These are phyloP conservation scores for Hypoxylon sp. DNA, from an alignment of 2,329 filamentous ascomycete species.

Conservation along the genomic window DNA sequence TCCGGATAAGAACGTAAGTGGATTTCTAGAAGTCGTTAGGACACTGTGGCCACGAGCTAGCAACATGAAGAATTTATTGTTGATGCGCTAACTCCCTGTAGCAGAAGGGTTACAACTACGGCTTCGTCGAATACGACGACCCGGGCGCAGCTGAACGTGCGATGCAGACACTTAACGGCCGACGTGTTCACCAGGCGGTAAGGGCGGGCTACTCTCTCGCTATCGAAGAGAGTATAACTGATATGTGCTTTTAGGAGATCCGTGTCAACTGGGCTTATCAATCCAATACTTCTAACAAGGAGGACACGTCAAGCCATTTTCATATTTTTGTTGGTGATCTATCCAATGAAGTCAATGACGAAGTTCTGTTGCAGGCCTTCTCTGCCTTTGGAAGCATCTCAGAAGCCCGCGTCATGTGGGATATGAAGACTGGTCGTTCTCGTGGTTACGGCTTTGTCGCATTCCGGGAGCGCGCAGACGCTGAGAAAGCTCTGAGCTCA, in stretches of 20 bases:
- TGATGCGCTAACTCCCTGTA: slow-evolving; percentile 58
- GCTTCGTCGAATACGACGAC: slow-evolving; percentile 98
- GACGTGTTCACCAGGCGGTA: slow-evolving; percentile 95
- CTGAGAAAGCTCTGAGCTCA: slow-evolving; percentile 93
- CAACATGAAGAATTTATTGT: neutral
- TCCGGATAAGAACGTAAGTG: slow-evolving; percentile 97
- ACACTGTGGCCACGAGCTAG: neutral
- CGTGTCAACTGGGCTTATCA: slow-evolving; percentile 99
- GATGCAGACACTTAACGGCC: slow-evolving; percentile 96
- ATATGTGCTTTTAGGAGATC: slow-evolving; percentile 78
- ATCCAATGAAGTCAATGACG: slow-evolving; percentile 98
- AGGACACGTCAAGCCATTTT: slow-evolving; percentile 98
- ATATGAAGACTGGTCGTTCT: slow-evolving; percentile 99
- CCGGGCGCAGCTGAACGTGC: slow-evolving; percentile 95
- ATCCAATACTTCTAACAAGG: slow-evolving; percentile 92
- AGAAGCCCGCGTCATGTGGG: slow-evolving; percentile 99
- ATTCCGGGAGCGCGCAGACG: slow-evolving; percentile 92
- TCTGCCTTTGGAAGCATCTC: slow-evolving; percentile 96
- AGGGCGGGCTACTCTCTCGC: slow-evolving; percentile 52
- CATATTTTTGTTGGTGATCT: slow-evolving; percentile 99
- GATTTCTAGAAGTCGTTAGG: neutral
- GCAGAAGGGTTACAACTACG: slow-evolving; percentile 98
- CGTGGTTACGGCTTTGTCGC: slow-evolving; percentile 98
- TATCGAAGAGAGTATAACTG: slow-evolving; percentile 12
- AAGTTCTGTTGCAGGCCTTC: slow-evolving; percentile 92